These are phyloP conservation scores for Litsea cubeba DNA, from an alignment of 164 flowering plant species.

Conservation along the genomic window DNA sequence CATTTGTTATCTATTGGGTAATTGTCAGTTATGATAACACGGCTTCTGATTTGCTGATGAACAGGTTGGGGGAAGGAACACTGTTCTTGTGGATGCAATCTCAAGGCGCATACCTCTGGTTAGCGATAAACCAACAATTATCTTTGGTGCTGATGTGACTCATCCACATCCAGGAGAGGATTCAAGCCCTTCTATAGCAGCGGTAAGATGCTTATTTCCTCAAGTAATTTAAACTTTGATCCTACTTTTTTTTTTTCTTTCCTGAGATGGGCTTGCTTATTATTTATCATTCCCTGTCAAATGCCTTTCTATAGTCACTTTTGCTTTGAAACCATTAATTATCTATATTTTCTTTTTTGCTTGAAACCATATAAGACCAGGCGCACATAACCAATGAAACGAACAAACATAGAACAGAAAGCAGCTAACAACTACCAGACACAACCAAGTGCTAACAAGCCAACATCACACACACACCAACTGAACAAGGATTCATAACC, in stretches of 20 bases:
- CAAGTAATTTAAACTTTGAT: background rate
- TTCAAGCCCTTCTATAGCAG: slow-evolving; percentile 95
- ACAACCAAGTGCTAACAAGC: too few species aligned
- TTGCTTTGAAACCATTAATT: too few species aligned
- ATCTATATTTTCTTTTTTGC: background rate
- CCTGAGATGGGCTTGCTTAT: background rate
- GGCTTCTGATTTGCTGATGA: background rate
- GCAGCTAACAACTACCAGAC: too few species aligned
- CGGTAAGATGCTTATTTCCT: slow-evolving; percentile 37
- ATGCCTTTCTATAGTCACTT: too few species aligned
- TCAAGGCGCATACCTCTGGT: slow-evolving; percentile 83
- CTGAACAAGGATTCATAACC: too few species aligned
- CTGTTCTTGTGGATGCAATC: slow-evolving; percentile 86
- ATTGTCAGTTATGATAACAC: background rate
- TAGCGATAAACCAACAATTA: slow-evolving; percentile 83
- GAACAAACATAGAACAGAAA: too few species aligned
- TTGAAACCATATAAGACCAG: background rate
- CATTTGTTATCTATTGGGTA: background rate
- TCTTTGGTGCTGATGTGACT: slow-evolving; percentile 99
- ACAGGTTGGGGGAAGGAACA: slow-evolving; percentile 85
- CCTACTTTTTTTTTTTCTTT: background rate
- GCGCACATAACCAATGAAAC: too few species aligned
- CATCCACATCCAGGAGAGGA: slow-evolving; percentile 99
- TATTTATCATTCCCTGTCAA: background rate
- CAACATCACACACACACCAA: too few species aligned